A percentile compares a stretch with the other conserved stretches of the same genome.
These are phyloP conservation scores for Candida sanyaensis DNA, from an alignment of 1,139 yeast species.

Conservation along the genomic window DNA sequence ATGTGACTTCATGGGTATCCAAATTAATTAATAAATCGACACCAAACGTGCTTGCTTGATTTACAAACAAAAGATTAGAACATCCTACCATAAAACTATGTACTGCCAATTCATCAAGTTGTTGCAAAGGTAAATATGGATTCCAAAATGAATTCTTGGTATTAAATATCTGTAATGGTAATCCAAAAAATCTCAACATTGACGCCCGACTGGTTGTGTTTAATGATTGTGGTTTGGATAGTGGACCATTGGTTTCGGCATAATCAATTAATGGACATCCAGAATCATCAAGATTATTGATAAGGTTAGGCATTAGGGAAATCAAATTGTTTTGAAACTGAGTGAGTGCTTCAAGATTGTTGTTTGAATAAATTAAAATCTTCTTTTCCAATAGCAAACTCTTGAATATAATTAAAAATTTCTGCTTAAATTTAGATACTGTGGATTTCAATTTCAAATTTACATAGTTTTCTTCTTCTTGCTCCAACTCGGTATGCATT, in stretches of 20 bases:
- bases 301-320: constrained; percentile 75
- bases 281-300: constrained; percentile 71
- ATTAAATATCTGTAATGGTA: constrained; percentile 85
- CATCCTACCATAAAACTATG: constrained; percentile 80
- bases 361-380: constrained; percentile 70
- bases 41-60: constrained; percentile 60
- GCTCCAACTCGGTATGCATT: constrained; percentile 15
- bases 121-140: constrained; percentile 92
- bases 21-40: constrained; percentile 46
- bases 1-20: constrained; percentile 40
- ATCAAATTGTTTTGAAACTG: constrained; percentile 72
- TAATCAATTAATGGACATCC: constrained; percentile 77
- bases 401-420: constrained; percentile 71
- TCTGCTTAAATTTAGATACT: constrained; percentile 58
- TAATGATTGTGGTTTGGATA: constrained; percentile 66
- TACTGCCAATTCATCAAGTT: constrained; percentile 68
- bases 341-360: constrained; percentile 75
- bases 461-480: constrained; percentile 56
- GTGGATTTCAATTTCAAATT: constrained; percentile 75
- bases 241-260: constrained; percentile 49
- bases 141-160: constrained; percentile 82
- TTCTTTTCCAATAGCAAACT: constrained; percentile 75
- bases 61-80: constrained; percentile 77
- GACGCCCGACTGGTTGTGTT: constrained; percentile 79
- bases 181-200: constrained; percentile 76